Evolutionary conservation across 176 grass and related monocot species (phyloP).

Genomic region (Zoysia japonica): DNA sequence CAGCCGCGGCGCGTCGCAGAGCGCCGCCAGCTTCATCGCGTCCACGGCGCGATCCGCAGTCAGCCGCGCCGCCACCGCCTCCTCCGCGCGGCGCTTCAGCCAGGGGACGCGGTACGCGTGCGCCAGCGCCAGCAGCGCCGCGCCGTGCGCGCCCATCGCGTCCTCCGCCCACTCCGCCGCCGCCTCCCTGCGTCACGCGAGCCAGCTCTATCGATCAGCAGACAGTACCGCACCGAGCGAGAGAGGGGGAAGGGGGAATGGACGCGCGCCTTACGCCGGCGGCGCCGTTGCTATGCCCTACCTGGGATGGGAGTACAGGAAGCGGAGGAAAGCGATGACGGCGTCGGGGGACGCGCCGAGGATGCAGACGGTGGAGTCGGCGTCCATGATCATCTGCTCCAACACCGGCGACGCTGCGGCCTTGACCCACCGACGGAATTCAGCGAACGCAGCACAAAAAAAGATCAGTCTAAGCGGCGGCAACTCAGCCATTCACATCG

Average conservation of each 20-base stretch:
- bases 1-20: conserved; percentile 75
- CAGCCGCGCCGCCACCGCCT: conserved; percentile 52
- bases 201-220: background rate
- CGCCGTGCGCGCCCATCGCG: conserved; percentile 48
- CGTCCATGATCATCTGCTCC: conserved; percentile 58
- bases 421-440: conserved; percentile 24
- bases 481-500: background rate
- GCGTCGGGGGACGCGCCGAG: conserved; percentile 54
- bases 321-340: conserved; percentile 61
- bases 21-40: conserved; percentile 60
- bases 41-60: conserved; percentile 50
- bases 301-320: conserved; percentile 49
- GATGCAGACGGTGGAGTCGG: conserved; percentile 44
- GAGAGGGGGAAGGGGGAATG: background rate
- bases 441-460: background rate
- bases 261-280: background rate
- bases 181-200: background rate
- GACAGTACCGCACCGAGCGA: background rate
- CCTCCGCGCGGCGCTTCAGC: conserved; percentile 67
- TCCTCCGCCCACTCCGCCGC: conserved; percentile 36
- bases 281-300: background rate
- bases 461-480: background rate
- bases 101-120: conserved; percentile 66
- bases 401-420: conserved; percentile 70
- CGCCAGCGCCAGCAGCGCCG: conserved; percentile 60